Percentiles rank a stretch among this genome's conserved stretches.
Conservation (phyloP, 768 basidiomycete genomes). For the Hygrophorus pudorinus region DNA sequence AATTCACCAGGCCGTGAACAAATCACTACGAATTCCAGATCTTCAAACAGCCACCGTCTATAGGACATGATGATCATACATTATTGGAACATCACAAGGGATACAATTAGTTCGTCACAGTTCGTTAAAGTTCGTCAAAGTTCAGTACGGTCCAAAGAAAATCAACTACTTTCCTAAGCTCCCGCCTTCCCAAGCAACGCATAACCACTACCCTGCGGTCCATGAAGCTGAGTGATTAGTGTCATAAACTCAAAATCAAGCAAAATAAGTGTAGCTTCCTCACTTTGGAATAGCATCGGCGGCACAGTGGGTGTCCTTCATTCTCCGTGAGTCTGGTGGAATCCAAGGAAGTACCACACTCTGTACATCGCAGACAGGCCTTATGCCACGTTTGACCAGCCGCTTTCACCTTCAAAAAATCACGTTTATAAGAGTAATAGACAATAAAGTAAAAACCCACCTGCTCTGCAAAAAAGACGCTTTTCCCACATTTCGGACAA, state of each 20-base stretch:
- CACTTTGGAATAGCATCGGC: conserved; percentile 65
- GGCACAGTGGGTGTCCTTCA: conserved; percentile 62
- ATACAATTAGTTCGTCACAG: no score
- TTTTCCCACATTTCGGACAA: conserved; percentile 64
- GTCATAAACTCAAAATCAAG: neutral
- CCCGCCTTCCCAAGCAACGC: conserved; percentile 47
- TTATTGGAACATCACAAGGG: no score
- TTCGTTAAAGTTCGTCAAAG: neutral
- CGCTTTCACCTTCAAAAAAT: conserved; percentile 54
- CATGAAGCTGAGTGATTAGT: conserved; percentile 42
- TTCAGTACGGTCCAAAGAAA: neutral
- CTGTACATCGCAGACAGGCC: conserved; percentile 63
- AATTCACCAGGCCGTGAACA: no score
- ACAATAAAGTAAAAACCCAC: conserved; percentile 21
- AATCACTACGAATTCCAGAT: no score
- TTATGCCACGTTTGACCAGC: conserved; percentile 77
- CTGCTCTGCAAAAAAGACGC: conserved; percentile 83
- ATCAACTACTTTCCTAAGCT: conserved; percentile 11
- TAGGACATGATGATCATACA: no score
- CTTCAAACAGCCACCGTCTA: no score
- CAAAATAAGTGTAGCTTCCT: neutral
- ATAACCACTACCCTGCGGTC: conserved; percentile 67
- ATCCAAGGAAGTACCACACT: conserved; percentile 61
- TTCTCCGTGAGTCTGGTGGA: conserved; percentile 66
- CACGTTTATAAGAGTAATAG: neutral